phyloP scores from a whole-genome alignment of 345 rosid genomes.

The Brassica cretica region DNA sequence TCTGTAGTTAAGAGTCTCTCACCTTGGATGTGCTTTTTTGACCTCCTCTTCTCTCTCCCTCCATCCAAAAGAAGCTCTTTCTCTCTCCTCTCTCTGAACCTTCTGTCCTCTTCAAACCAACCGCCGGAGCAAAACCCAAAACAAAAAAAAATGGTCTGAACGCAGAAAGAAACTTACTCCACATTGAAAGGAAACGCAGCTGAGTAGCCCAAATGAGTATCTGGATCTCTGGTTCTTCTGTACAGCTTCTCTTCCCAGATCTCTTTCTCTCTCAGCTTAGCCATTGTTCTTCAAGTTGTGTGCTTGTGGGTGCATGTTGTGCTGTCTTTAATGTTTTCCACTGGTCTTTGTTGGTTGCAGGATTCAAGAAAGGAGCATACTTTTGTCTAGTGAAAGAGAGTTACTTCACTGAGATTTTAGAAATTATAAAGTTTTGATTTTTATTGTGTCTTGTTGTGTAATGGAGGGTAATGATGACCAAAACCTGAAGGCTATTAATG shows the following conservation, averaged over 20 bases:
- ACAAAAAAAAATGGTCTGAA: slow-evolving; percentile 27
- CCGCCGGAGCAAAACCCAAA: slow-evolving; percentile 28
- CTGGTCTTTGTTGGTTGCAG: slow-evolving; percentile 24
- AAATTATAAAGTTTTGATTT: slow-evolving; percentile 21
- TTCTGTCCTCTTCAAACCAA: slow-evolving; percentile 31
- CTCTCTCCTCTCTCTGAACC: slow-evolving; percentile 14
- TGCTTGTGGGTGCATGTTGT: slow-evolving; percentile 38
- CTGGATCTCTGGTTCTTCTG: slow-evolving; percentile 31
- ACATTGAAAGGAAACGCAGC: slow-evolving; percentile 21
- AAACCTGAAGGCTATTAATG: slow-evolving; percentile 62
- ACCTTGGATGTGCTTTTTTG: slow-evolving; percentile 23
- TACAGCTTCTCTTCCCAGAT: slow-evolving; percentile 33
- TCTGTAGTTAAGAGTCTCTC: slow-evolving; percentile 24
- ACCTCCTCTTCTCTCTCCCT: slow-evolving; percentile 38
- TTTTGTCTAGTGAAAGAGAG: slow-evolving; percentile 33
- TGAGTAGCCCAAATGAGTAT: slow-evolving; percentile 21
- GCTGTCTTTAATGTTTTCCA: slow-evolving; percentile 2
- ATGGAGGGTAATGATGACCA: slow-evolving; percentile 77
- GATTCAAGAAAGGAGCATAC: slow-evolving; percentile 27
- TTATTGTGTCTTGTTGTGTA: slow-evolving; percentile 40
- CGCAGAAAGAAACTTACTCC: neutral
- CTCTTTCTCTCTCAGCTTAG: slow-evolving; percentile 27
- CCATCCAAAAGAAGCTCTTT: slow-evolving; percentile 23
- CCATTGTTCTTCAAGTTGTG: slow-evolving; percentile 1
- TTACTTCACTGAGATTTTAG: slow-evolving; percentile 27